Evolutionary conservation across 2,329 filamentous ascomycete species (phyloP).

Genomic region (Cordyceps farinosa): DNA sequence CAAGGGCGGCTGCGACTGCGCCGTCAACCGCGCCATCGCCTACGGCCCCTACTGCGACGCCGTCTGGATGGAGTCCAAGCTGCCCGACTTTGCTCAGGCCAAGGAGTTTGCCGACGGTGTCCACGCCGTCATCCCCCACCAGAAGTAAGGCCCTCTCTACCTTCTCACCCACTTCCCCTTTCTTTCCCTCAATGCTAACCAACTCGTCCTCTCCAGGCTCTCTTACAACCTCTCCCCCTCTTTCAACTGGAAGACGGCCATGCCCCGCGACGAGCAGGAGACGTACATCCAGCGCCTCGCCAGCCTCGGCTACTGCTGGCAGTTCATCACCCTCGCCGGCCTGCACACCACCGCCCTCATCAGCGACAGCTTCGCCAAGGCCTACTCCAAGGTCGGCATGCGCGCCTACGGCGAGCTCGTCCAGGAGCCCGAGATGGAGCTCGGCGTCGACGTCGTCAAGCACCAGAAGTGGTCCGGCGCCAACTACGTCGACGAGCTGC

Average conservation of each 20-base stretch:
- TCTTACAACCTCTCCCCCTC: constrained; percentile 97
- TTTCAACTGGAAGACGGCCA: constrained; percentile 99
- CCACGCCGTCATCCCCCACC: constrained; percentile 90
- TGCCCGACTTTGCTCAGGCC: constrained; percentile 87
- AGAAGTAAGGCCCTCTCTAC: constrained; percentile 64
- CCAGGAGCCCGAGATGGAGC: constrained; percentile 94
- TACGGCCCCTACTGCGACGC: constrained; percentile 92
- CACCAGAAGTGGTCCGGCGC: constrained; percentile 99
- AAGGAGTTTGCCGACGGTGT: constrained; percentile 91
- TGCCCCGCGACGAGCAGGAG: constrained; percentile 84
- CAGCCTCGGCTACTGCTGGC: constrained; percentile 93
- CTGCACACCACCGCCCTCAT: constrained; percentile 94
- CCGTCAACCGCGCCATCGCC: constrained; percentile 83
- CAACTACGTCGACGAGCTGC: constrained; percentile 87
- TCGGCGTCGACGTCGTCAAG: constrained; percentile 88
- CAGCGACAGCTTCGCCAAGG: constrained; percentile 80
- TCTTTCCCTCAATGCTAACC: constrained; percentile 20
- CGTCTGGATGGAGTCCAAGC: constrained; percentile 99
- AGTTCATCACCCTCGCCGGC: constrained; percentile 98
- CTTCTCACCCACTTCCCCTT: not conserved
- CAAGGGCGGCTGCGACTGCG: constrained; percentile 85
- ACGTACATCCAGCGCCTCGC: constrained; percentile 94
- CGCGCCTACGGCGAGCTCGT: constrained; percentile 94
- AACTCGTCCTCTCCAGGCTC: constrained; percentile 52
- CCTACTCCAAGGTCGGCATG: constrained; percentile 82